phyloP scores from a whole-genome alignment of 163 green algal species.

The Smithsoniella earleae region DNA sequence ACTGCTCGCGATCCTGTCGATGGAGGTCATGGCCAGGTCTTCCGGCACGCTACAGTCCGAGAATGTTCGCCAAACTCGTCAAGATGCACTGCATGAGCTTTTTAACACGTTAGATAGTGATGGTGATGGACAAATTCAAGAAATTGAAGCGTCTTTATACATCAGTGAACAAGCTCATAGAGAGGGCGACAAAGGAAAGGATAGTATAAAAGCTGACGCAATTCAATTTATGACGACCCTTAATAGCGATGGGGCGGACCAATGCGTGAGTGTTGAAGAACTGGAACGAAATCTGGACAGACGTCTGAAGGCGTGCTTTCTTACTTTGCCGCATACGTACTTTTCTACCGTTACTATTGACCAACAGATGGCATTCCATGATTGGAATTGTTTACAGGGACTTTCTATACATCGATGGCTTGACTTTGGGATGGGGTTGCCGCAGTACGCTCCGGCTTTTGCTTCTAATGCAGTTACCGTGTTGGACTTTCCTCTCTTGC shows the following conservation, averaged over 20 bases:
- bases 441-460: neutral
- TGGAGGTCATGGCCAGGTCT: too few species aligned
- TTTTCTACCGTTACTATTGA: too few species aligned
- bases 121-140: slow-evolving; percentile 29
- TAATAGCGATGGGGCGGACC: neutral
- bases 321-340: too few species aligned
- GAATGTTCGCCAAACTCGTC: too few species aligned
- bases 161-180: neutral
- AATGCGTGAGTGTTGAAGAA: neutral
- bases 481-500: slow-evolving; percentile 22
- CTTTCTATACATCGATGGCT: slow-evolving; percentile 18
- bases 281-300: neutral
- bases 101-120: slow-evolving; percentile 13
- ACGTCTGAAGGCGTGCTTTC: neutral
- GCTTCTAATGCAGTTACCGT: slow-evolving; percentile 20
- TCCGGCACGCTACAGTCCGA: too few species aligned
- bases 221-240: slow-evolving; percentile 19
- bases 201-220: slow-evolving; percentile 6
- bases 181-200: too few species aligned
- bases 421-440: neutral
- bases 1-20: too few species aligned
- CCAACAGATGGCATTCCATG: too few species aligned
- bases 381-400: slow-evolving; percentile 10
- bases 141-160: neutral
- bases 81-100: slow-evolving; percentile 15